Percentiles rank a stretch among this genome's conserved stretches.
phyloP scores from a whole-genome alignment of 140 eudicot species.

The Stevia rebaudiana region DNA sequence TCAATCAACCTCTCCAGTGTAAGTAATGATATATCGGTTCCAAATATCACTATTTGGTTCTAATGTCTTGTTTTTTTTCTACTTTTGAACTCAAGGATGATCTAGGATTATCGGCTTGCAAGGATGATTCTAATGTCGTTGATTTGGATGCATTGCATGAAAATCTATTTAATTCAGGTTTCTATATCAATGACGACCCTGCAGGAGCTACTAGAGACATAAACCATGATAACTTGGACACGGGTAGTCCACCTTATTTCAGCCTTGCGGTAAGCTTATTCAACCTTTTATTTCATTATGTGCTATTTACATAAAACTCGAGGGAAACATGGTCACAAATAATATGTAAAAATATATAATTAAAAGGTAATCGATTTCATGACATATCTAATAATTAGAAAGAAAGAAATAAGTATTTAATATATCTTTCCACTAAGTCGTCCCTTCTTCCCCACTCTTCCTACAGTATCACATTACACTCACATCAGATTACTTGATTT shows the following conservation, averaged over 20 bases:
- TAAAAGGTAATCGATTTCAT: too few species aligned
- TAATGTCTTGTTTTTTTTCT: slow-evolving; percentile 31
- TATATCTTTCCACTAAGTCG: too few species aligned
- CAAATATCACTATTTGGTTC: too few species aligned
- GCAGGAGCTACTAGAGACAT: slow-evolving; percentile 22
- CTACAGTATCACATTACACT: too few species aligned
- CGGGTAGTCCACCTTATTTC: slow-evolving; percentile 75
- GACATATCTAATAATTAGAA: too few species aligned
- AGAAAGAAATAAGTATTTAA: too few species aligned
- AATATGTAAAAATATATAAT: too few species aligned
- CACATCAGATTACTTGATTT: too few species aligned
- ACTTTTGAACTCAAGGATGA: slow-evolving; percentile 26
- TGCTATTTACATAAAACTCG: background rate
- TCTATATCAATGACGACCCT: slow-evolving; percentile 7
- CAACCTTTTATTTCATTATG: background rate
- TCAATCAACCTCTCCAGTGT: too few species aligned
- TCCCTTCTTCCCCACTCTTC: too few species aligned
- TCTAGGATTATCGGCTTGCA: slow-evolving; percentile 26
- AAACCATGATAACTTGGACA: slow-evolving; percentile 52
- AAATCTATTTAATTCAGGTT: slow-evolving; percentile 15
- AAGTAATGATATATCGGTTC: background rate
- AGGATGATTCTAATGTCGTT: slow-evolving; percentile 49
- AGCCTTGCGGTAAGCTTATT: slow-evolving; percentile 50
- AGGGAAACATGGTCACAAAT: too few species aligned
- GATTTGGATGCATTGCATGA: slow-evolving; percentile 35